A percentile compares a stretch with the other conserved stretches of the same genome.
Conservation (phyloP, 2,329 filamentous ascomycete species). For the Neofusicoccum cordaticola region DNA sequence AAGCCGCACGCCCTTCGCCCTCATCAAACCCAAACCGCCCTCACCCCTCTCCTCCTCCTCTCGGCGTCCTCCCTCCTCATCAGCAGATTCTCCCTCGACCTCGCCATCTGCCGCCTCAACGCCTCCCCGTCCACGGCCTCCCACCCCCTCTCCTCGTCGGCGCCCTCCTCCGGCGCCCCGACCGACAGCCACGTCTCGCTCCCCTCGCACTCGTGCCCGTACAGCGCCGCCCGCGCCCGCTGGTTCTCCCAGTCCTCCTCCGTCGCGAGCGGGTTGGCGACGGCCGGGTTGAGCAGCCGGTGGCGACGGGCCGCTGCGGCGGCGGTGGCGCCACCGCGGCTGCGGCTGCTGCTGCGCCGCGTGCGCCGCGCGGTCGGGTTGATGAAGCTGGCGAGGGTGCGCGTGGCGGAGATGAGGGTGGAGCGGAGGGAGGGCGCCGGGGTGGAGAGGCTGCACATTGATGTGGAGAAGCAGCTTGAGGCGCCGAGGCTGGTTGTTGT, state of each 20-base stretch:
- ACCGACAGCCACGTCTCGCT: background rate
- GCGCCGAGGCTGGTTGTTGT: too few species aligned
- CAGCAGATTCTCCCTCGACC: too few species aligned
- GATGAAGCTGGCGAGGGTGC: background rate
- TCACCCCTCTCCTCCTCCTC: background rate
- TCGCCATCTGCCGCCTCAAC: background rate
- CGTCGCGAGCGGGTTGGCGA: background rate
- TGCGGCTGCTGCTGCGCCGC: background rate
- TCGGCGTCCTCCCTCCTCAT: background rate
- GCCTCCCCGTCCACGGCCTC: background rate
- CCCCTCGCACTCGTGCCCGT: background rate
- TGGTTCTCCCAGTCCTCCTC: background rate
- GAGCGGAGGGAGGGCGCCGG: background rate
- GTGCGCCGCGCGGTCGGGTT: background rate
- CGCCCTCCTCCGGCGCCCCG: background rate
- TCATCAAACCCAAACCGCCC: background rate
- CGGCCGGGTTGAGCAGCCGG: background rate
- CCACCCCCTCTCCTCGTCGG: background rate
- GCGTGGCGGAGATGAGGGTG: background rate
- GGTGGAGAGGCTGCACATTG: background rate
- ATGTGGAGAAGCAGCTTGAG: background rate
- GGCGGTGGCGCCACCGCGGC: background rate
- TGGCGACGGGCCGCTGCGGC: too few species aligned
- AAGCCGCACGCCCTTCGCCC: background rate
- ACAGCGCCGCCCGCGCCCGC: background rate